Evolutionary conservation across 192 early-diverging fungal species (phyloP).

Genomic region (Coemansia sp.): DNA sequence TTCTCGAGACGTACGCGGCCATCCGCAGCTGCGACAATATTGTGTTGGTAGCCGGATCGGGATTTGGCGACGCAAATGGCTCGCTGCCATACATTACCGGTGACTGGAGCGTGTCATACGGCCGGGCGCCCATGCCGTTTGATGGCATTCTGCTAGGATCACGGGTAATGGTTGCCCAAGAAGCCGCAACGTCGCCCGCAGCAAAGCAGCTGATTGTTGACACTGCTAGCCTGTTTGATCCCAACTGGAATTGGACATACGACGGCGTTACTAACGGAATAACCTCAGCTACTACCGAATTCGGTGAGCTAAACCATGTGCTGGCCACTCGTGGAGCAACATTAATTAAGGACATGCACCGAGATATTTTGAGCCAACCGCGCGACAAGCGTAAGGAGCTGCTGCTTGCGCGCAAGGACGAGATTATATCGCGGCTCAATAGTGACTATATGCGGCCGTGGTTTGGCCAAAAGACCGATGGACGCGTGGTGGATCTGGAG

Average conservation of each 20-base stretch:
- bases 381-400: conserved; percentile 75
- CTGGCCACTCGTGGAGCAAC: conserved; percentile 80
- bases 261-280: conserved; percentile 73
- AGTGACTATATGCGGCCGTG: conserved; percentile 75
- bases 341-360: conserved; percentile 80
- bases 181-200: conserved; percentile 75
- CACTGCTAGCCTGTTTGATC: conserved; percentile 74
- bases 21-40: conserved; percentile 81
- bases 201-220: conserved; percentile 87
- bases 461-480: conserved; percentile 86
- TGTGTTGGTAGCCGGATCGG: conserved; percentile 87
- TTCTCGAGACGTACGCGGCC: conserved; percentile 62
- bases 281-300: conserved; percentile 80
- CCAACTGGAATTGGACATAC: conserved; percentile 83
- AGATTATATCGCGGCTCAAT: conserved; percentile 78
- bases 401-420: conserved; percentile 69
- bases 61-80: conserved; percentile 84
- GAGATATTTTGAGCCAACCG: conserved; percentile 77
- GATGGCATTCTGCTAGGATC: conserved; percentile 94
- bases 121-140: conserved; percentile 90
- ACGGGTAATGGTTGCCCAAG: conserved; percentile 91
- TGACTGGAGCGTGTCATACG: conserved; percentile 81
- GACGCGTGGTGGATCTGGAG: conserved; percentile 72
- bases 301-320: conserved; percentile 93
- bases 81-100: conserved; percentile 91